Evolutionary conservation across 1,284 basidiomycete species (phyloP), one percentile per base, ranked within the genome.

Genomic region (Bondarzewia mesenterica): DNA sequence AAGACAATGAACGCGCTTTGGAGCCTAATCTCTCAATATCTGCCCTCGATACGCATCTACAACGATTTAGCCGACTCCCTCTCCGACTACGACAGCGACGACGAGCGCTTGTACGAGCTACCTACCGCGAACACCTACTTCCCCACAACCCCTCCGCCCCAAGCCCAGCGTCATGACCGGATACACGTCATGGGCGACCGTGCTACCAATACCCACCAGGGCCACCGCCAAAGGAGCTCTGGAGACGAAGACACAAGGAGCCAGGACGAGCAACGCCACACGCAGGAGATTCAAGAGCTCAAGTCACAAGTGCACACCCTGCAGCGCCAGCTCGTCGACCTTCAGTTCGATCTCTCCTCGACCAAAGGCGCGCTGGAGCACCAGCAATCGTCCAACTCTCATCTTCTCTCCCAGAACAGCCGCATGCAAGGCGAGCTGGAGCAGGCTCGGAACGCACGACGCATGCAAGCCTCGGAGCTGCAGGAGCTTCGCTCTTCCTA

Each of bases 11-110:
- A 52, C 38, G 23, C 54, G 12, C 22, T 56, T 36, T 56, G 54
- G 54, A 48, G 44, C 41, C 43, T 56, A 14, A 45, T 56, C 23
- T 52, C 54, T 26, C 47, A 47, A 6, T 56, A 56, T 47, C 44
- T 55, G 3, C 54, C 49, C 10, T 45, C 54, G 7, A 29, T 56
- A 18, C 54, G 51, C 44, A 36, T 51, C 12, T 44, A 52, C 53
- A 54, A 48, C 54, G 48, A 55, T 36, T 15, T 50, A 32, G 58
- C 61, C 44, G 58, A 55, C 25, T 53, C 53, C n/a, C 50, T 55
- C 47, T 60, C 60, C 48, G 55, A 61, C 50, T 41, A 50, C 48
- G 52, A 50, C 23, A 36, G 60, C 49, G 38, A 50, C 46, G 47
- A 52, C 44, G 50, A 57, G 45, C 23, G 44, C 16, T 47, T 49